Conservation (phyloP, 371 early-diverging fungal species). For the Zychaea mexicana region DNA sequence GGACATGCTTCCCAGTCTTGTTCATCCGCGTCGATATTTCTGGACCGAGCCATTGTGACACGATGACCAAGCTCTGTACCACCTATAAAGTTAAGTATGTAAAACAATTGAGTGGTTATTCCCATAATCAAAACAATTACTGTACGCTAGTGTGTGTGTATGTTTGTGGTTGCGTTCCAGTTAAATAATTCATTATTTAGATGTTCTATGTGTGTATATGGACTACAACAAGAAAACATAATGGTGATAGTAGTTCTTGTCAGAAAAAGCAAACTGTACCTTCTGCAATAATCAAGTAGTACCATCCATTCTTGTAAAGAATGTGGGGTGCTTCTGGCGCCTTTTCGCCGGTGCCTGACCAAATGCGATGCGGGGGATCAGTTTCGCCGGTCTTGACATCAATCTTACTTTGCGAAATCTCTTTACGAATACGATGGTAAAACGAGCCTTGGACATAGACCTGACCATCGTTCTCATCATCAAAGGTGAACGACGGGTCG, state of each 20-base stretch:
- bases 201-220: not conserved
- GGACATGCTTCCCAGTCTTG: slow-evolving; percentile 21
- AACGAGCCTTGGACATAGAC: slow-evolving; percentile 19
- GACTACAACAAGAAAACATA: not conserved
- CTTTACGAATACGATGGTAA: slow-evolving; percentile 12
- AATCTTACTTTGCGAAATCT: slow-evolving; percentile 22
- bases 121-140: no score
- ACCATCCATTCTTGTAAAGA: slow-evolving; percentile 23
- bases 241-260: no score
- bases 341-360: slow-evolving; percentile 22
- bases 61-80: slow-evolving; percentile 26
- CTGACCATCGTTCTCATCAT: slow-evolving; percentile 6
- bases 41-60: slow-evolving; percentile 20
- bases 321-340: slow-evolving; percentile 27
- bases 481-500: slow-evolving; percentile 17
- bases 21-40: slow-evolving; percentile 13
- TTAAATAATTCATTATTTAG: not conserved
- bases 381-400: slow-evolving; percentile 14
- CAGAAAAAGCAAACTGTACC: no score
- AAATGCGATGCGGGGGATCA: slow-evolving; percentile 9
- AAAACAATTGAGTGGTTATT: not conserved
- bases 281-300: slow-evolving; percentile 26
- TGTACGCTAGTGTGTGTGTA: no score
- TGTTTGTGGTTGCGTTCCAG: no score
- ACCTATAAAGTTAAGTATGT: slow-evolving; percentile 9